Conservation (phyloP, 768 basidiomycete species). For the Suillus clintonianus region DNA sequence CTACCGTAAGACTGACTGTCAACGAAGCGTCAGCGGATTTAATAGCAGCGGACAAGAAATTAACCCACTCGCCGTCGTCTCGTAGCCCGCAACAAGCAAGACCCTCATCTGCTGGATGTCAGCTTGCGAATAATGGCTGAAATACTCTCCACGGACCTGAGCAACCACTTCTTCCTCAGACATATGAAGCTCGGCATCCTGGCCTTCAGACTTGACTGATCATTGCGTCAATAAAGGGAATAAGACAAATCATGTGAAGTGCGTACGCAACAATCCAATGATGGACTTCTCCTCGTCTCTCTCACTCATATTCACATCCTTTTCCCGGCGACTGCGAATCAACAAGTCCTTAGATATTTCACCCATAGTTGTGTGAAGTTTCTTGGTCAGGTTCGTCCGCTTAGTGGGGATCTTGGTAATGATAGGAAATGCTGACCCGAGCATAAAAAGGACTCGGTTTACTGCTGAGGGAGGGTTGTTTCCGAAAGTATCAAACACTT, state of each 20-base stretch:
- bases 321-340: conserved; percentile 34
- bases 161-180: conserved; percentile 21
- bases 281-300: conserved; percentile 19
- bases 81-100: conserved; percentile 15
- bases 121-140: not conserved
- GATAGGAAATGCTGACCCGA: conserved; percentile 37
- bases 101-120: conserved; percentile 12
- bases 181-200: conserved; percentile 24
- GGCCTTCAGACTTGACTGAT: conserved; percentile 35
- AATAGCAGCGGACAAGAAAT: not conserved
- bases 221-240: not conserved
- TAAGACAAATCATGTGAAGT: not conserved
- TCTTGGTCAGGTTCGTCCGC: conserved; percentile 28
- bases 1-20: conserved; percentile 8
- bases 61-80: conserved; percentile 26
- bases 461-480: conserved; percentile 20
- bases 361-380: conserved; percentile 35
- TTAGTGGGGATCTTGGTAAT: conserved; percentile 35
- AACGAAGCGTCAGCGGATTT: not conserved
- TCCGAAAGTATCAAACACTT: conserved; percentile 41
- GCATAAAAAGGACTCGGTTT: conserved; percentile 36
- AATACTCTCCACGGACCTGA: conserved; percentile 3
- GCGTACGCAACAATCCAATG: conserved; percentile 14
- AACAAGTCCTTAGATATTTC: conserved; percentile 42
- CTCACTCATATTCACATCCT: conserved; percentile 21